These are phyloP conservation scores for Lizonia empirigonia DNA, from an alignment of 2,329 filamentous ascomycete genomes.

Conservation along the genomic window DNA sequence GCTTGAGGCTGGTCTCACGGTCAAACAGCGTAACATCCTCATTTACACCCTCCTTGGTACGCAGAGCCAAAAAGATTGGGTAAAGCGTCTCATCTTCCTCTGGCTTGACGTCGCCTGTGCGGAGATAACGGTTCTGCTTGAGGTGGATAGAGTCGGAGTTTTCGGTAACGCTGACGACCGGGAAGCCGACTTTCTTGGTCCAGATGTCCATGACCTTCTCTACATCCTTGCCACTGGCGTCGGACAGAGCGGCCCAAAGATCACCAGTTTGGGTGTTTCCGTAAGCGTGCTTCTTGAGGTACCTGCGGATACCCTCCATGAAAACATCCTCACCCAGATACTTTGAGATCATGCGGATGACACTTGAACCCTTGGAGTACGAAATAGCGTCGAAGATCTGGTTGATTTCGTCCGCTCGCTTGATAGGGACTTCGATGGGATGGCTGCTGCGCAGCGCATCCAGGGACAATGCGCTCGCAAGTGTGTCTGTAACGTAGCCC, in stretches of 20 bases:
- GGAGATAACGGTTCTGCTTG: conserved; percentile 93
- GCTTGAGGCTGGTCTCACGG: conserved; percentile 77
- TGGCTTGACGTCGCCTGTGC: conserved; percentile 89
- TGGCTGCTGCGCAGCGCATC: conserved; percentile 94
- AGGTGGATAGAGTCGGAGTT: conserved; percentile 75
- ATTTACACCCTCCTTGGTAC: conserved; percentile 81
- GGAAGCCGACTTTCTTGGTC: conserved; percentile 96
- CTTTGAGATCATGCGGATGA: conserved; percentile 95
- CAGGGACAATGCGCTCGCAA: conserved; percentile 84
- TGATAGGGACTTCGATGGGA: conserved; percentile 94
- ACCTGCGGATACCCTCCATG: conserved; percentile 86
- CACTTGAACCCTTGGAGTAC: conserved; percentile 95
- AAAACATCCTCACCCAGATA: conserved; percentile 92
- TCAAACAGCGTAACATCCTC: conserved; percentile 73
- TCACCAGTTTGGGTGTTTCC: conserved; percentile 91
- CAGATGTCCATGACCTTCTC: conserved; percentile 91
- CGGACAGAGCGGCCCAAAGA: conserved; percentile 84
- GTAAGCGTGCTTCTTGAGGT: conserved; percentile 96
- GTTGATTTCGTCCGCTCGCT: conserved; percentile 93
- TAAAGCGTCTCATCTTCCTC: conserved; percentile 89
- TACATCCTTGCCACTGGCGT: conserved; percentile 90
- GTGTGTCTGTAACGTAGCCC: conserved; percentile 88
- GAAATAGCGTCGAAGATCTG: conserved; percentile 98
- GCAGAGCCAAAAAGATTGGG: conserved; percentile 86
- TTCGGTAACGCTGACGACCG: conserved; percentile 85